Conservation (phyloP, 208 protist species). For the Acanthamoeba healyi region DNA sequence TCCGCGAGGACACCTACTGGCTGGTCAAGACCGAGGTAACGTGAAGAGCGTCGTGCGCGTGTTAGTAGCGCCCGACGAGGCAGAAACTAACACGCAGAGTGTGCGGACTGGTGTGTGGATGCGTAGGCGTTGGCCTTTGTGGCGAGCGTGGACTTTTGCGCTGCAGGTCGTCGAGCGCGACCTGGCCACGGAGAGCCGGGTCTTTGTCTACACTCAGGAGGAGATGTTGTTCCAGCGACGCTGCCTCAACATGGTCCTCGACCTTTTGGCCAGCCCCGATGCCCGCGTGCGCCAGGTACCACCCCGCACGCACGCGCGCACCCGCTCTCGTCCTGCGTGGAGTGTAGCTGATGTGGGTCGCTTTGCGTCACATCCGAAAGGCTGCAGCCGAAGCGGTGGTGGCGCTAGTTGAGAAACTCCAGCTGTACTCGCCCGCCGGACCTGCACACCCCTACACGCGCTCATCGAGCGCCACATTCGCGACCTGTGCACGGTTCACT, state of each 20-base stretch:
- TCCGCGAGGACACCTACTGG: slow-evolving; percentile 65
- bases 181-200: neutral
- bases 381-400: slow-evolving; percentile 33
- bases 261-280: slow-evolving; percentile 40
- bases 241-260: slow-evolving; percentile 63
- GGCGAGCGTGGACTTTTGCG: slow-evolving; percentile 53
- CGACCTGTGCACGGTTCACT: neutral
- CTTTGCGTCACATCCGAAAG: neutral
- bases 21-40: slow-evolving; percentile 71
- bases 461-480: slow-evolving; percentile 57
- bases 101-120: neutral
- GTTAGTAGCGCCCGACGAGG: no score
- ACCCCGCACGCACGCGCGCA: neutral
- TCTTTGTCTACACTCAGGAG: slow-evolving; percentile 29
- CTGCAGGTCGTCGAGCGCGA: slow-evolving; percentile 32
- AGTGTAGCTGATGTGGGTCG: no score
- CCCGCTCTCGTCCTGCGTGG: no score
- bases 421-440: slow-evolving; percentile 5
- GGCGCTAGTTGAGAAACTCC: neutral
- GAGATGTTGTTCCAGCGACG: slow-evolving; percentile 44
- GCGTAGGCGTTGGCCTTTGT: slow-evolving; percentile 57
- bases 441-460: neutral
- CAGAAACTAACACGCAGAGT: neutral
- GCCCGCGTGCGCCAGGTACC: slow-evolving; percentile 10
- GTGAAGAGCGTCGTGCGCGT: neutral